Base-by-base conservation (phyloP, 768 basidiomycete genomes). In the Leccinellum luteum region DNA sequence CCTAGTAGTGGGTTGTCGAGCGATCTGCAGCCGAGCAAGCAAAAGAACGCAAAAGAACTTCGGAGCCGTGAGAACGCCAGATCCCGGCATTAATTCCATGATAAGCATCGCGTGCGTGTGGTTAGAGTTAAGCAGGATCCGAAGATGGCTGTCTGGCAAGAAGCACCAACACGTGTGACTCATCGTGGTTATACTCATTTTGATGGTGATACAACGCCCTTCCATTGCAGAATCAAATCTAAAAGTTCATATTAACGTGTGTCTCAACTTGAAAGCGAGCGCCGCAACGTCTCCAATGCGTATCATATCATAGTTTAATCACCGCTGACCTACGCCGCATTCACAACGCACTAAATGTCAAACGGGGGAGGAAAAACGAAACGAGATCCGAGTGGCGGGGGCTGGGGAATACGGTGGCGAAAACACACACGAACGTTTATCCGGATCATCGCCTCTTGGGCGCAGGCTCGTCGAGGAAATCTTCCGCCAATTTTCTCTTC, bases 401-500 rank as follows among this genome's bases (percentile, higher is more conserved):
- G 12, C 17, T 21, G 32, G 34, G 48, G 5, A 50, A 59, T 45
- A 44, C 28, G n/a, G 44, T 38, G 14, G 15, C 10, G 21, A 30
- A 8, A 2, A 47, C 6, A 34, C 45, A n/a, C 32, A 35, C n/a
- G n/a, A 28, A 44, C 9, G 45, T 47, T 48, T n/a, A 25, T 60
- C 43, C 14, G 49, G 21, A 48, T 72, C 57, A 77, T 54, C 75
- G 71, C 55, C 71, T 73, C 76, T 93, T 93, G 25, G 84, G 68
- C 9, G 87, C 82, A 6, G 89, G 90, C 4, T 85, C 79, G 14
- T 81, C 86, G 21, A 75, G 72, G n/a, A 80, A 78, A 55, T 92
- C 90, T 31, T 87, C 87, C 1, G 72, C 82, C 4, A 88, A 89
- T 69, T 93, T 94, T 66, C 92, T 78, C 78, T 94, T 94, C 48